Evolutionary conservation across 139 green algal species (phyloP), one percentile per base, ranked within the genome.

Genomic region (Limnomonas spitsbergensis): DNA sequence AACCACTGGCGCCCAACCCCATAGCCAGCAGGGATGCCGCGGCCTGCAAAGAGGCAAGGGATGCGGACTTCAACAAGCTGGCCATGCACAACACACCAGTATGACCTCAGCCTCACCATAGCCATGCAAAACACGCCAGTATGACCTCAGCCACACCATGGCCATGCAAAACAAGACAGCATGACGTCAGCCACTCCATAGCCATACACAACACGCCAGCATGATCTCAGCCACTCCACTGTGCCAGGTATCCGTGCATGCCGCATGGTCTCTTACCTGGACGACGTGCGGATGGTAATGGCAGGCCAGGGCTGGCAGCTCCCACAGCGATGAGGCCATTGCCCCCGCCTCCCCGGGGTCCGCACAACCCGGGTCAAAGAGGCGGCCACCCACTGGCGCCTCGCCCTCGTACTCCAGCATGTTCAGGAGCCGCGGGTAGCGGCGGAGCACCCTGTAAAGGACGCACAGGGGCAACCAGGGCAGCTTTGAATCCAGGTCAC

Each of bases 391-490:
- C 6, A 89, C 75, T 1, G 88, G 84, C 2, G 83, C 83, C 34
- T 61, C 47, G 20, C 84, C 82, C 52, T 94, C 92, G 70, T 91
- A 87, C 37, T 94, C 88, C 53, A 96, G 82, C 85, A 93, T 80
- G 72, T 71, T 71, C 27, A 82, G 53, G 53, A 96, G 86, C 37
- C 84, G 84, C 7, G 83, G 82, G 75, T 93, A 86, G 24, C 83
- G 75, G 36, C 80, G 79, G 20, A 92, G 31, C 27, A 90, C 42
- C 70, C 47, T 61, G 47, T n/a, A 85, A 89, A 83, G 47, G 20
- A 61, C 14, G 47, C 14, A 61, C 47, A 61, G 47, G 47, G 14
- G 20, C 14, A 9, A 61, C 47, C 9, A 61, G 9, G 47, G 47
- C 47, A 61, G 14, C 53, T 36, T n/a, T n/a, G n/a, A n/a, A n/a